Evolutionary conservation across 2,329 filamentous ascomycete genomes (phyloP), one percentile per base, ranked within the genome.

Genomic region (Colletotrichum tropicale): DNA sequence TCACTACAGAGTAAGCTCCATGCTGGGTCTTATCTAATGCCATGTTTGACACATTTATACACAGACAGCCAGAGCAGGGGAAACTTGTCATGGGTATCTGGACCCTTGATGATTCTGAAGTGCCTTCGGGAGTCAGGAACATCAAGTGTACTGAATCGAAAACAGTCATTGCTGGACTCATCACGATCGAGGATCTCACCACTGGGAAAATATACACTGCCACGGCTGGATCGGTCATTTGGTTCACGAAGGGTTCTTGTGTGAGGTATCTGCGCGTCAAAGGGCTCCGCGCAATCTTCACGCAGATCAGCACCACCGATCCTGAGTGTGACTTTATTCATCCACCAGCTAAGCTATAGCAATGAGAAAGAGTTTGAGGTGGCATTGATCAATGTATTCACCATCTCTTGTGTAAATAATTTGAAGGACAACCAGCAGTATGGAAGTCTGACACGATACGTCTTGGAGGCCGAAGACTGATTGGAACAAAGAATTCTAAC

Each of bases 11-110:
- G 38, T 43, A 43, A n/a, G 16, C 5, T 4, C 1, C 5, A 18
- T 43, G 1, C 16, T 1, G 16, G 8, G 18, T 3, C 16, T n/a
- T 1, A 10, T 43, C 5, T 1, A n/a, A 43, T 6, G 5, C 5
- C 16, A 43, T 43, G 5, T 1, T 6, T 43, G 8, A 43, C 8
- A n/a, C 5, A 10, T n/a, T 43, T n/a, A 6, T 43, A 10, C 8
- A 10, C 16, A 43, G 38, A 43, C 5, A 43, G 38, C 38, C 38
- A 43, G 8, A 43, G 38, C 38, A 43, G 18, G 38, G 18, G n/a
- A 43, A 43, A 6, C 38, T 43, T 10, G 36, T n/a, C 2, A 43
- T 43, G 36, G 36, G 36, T 18, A 13, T 43, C 16, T 43, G 36
- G 36, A 43, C 8, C 16, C 36, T 43, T 18, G 36, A 43, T 18